Conservation (phyloP, 192 early-diverging fungal species). For the Coemansia sp. region DNA sequence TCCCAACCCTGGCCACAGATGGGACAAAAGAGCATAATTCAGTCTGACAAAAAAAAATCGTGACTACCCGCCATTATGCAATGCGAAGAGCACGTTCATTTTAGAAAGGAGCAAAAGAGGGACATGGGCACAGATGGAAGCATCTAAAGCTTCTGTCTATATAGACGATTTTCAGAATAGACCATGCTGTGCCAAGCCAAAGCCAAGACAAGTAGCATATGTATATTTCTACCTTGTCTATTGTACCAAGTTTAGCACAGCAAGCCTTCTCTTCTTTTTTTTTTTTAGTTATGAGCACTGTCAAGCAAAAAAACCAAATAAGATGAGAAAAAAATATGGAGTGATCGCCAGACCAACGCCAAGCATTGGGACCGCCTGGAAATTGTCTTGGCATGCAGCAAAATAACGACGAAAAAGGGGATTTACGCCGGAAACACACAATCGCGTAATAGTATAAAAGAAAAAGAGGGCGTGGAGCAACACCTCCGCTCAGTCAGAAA, state of each 20-base stretch:
- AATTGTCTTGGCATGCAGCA: constrained; percentile 4
- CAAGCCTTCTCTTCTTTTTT: background rate
- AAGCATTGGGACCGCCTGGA: background rate
- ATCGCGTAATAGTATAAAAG: background rate
- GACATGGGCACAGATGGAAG: background rate
- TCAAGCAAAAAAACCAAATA: background rate
- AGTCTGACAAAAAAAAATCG: background rate
- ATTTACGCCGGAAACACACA: background rate
- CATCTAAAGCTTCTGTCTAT: background rate
- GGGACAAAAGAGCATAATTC: background rate
- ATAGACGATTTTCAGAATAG: background rate
- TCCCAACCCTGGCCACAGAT: background rate
- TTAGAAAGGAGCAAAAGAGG: background rate
- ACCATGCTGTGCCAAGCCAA: background rate
- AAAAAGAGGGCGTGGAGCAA: background rate
- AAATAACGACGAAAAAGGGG: background rate
- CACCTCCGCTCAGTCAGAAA: background rate
- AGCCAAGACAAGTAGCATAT: background rate
- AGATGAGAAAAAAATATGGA: background rate
- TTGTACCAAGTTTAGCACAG: background rate
- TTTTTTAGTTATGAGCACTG: background rate
- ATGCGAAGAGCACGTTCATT: background rate
- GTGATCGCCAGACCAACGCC: background rate
- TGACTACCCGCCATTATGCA: background rate
- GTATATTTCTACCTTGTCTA: background rate